These are phyloP conservation scores for Fusarium sp. DNA, from an alignment of 2,329 filamentous ascomycete genomes.

Conservation along the genomic window DNA sequence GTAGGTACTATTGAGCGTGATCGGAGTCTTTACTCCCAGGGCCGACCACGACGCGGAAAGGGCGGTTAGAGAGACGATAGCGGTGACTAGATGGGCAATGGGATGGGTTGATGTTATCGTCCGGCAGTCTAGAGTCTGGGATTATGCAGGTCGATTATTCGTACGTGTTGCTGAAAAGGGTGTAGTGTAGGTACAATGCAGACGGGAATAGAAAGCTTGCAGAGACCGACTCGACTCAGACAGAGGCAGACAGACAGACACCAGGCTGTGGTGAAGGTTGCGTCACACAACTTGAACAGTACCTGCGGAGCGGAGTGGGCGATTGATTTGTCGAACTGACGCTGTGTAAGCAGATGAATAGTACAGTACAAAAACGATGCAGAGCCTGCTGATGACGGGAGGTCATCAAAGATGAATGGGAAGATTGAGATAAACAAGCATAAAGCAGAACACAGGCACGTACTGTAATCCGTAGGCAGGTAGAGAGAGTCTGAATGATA, in stretches of 20 bases:
- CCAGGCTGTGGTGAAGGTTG: slow-evolving; percentile 31
- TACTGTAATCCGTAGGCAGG: too few relatives aligned
- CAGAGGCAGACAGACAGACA: slow-evolving; percentile 4
- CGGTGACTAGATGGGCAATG: slow-evolving; percentile 30
- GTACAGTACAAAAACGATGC: not conserved
- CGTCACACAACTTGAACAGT: slow-evolving; percentile 37
- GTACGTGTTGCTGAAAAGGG: slow-evolving; percentile 36
- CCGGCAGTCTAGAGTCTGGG: slow-evolving; percentile 34
- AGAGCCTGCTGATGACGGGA: not conserved
- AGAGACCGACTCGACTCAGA: slow-evolving; percentile 7
- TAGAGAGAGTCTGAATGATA: slow-evolving; percentile 2
- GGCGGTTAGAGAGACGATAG: slow-evolving; percentile 33
- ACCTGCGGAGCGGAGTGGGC: not conserved
- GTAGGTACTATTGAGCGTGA: slow-evolving; percentile 34
- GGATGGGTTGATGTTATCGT: slow-evolving; percentile 42
- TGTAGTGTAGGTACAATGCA: slow-evolving; percentile 21
- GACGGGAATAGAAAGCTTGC: slow-evolving; percentile 20
- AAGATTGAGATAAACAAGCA: not conserved
- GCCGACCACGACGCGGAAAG: slow-evolving; percentile 35
- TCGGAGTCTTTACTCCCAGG: slow-evolving; percentile 35
- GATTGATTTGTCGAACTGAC: not conserved
- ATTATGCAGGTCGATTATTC: slow-evolving; percentile 44
- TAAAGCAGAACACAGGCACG: not conserved
- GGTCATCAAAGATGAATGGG: not conserved
- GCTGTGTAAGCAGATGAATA: not conserved